Evolutionary conservation across 2,329 filamentous ascomycete species (phyloP).

Genomic region (Anthostomella pinea): DNA sequence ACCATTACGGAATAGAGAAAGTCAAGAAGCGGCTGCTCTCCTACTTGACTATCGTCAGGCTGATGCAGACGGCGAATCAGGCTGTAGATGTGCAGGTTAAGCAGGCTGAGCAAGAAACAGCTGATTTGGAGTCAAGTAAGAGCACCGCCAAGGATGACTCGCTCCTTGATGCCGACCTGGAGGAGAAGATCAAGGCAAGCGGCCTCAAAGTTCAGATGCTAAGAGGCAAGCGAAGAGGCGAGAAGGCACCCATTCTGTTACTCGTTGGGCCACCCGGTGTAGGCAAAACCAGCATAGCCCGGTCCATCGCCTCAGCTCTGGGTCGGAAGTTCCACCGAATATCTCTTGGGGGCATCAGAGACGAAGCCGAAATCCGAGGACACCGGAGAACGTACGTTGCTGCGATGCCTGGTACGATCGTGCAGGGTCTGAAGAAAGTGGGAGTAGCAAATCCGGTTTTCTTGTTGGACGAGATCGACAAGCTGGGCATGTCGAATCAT

Average conservation of each 20-base stretch:
- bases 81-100: conserved; percentile 78
- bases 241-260: conserved; percentile 94
- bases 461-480: conserved; percentile 96
- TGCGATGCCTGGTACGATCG: conserved; percentile 95
- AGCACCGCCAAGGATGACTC: conserved; percentile 30
- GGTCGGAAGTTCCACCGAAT: conserved; percentile 96
- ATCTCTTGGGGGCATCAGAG: conserved; percentile 89
- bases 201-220: conserved; percentile 71
- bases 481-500: conserved; percentile 85
- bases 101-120: conserved; percentile 57
- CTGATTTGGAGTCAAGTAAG: conserved; percentile 42
- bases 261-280: conserved; percentile 91
- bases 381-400: conserved; percentile 95
- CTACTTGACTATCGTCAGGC: conserved; percentile 90
- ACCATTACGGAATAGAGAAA: conserved; percentile 94
- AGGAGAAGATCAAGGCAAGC: conserved; percentile 39
- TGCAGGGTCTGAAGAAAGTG: conserved; percentile 91
- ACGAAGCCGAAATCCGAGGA: conserved; percentile 95
- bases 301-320: conserved; percentile 86
- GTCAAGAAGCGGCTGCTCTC: conserved; percentile 96
- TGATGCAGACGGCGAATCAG: conserved; percentile 88
- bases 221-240: conserved; percentile 78
- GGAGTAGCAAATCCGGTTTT: conserved; percentile 95
- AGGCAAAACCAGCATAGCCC: conserved; percentile 92
- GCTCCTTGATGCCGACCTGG: conserved; percentile 35